Conservation (phyloP, 129 eudicot species). For the Flaveria linearis region DNA sequence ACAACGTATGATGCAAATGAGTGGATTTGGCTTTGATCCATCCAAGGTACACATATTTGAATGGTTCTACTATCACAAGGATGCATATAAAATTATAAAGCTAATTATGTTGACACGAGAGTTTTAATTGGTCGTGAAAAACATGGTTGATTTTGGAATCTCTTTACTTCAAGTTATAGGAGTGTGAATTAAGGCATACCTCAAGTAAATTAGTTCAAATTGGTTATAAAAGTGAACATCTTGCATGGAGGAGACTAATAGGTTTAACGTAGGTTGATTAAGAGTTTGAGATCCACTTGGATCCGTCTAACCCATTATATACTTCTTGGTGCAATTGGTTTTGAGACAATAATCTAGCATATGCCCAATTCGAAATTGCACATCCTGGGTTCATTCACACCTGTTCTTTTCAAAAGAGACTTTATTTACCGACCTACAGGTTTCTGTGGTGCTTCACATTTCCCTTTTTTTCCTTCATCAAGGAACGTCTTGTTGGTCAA, state of each 20-base stretch:
- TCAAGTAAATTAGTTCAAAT: background rate
- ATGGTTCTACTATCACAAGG: background rate
- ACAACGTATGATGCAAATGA: slow-evolving; percentile 98
- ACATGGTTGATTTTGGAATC: too few relatives aligned
- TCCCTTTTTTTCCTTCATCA: background rate
- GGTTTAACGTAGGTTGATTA: background rate
- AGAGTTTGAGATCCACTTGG: background rate
- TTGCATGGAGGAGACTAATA: background rate
- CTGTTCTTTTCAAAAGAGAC: too few relatives aligned
- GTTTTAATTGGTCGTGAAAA: too few relatives aligned
- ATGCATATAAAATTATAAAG: too few relatives aligned
- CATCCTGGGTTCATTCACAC: background rate
- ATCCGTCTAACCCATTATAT: too few relatives aligned
- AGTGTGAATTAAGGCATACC: background rate
- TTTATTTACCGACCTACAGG: background rate
- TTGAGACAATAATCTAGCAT: too few relatives aligned
- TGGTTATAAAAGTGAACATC: background rate
- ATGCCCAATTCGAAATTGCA: background rate
- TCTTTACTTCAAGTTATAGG: too few relatives aligned
- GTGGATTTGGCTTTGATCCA: slow-evolving; percentile 94
- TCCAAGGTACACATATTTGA: slow-evolving; percentile 55
- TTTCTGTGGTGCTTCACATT: background rate
- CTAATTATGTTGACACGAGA: too few relatives aligned
- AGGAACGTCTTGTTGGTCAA: background rate
- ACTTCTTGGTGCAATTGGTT: too few relatives aligned